These are phyloP conservation scores for Lagenaria siceraria DNA, from an alignment of 306 rosid species.

Conservation along the genomic window DNA sequence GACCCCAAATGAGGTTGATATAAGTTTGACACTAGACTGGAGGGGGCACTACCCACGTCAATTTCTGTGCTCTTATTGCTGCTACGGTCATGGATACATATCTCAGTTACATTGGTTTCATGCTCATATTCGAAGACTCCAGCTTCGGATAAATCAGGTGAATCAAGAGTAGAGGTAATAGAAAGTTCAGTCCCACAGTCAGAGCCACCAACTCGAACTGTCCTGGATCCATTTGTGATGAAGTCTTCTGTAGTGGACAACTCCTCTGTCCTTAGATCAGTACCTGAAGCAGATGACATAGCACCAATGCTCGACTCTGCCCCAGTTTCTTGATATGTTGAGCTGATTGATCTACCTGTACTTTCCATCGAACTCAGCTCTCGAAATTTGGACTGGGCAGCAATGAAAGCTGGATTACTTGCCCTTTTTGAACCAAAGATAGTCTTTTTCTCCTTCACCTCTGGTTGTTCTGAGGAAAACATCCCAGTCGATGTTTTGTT, in stretches of 20 bases:
- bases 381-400: conserved; percentile 73
- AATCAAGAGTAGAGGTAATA: conserved; percentile 79
- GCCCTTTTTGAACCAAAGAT: conserved; percentile 25
- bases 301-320: conserved; percentile 38
- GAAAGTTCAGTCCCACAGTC: conserved; percentile 84
- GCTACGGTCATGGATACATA: conserved; percentile 28
- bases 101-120: conserved; percentile 34
- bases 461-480: conserved; percentile 45
- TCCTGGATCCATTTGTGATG: conserved; percentile 27
- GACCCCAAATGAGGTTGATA: conserved; percentile 19
- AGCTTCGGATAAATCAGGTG: conserved; percentile 60
- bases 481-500: conserved; percentile 30
- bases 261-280: conserved; percentile 38
- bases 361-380: conserved; percentile 40
- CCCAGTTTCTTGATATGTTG: conserved; percentile 35
- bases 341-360: conserved; percentile 29
- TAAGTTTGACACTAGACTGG: conserved; percentile 20
- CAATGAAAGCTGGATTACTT: conserved; percentile 60
- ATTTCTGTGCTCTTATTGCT: conserved; percentile 15
- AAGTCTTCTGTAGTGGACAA: conserved; percentile 26
- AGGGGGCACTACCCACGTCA: conserved; percentile 28
- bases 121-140: conserved; percentile 43
- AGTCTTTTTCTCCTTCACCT: conserved; percentile 42
- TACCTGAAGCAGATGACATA: conserved; percentile 21
- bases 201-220: conserved; percentile 40